Evolutionary conservation across 768 basidiomycete species (phyloP), one percentile per base, ranked within the genome.

Genomic region (Lactarius hatsudake): DNA sequence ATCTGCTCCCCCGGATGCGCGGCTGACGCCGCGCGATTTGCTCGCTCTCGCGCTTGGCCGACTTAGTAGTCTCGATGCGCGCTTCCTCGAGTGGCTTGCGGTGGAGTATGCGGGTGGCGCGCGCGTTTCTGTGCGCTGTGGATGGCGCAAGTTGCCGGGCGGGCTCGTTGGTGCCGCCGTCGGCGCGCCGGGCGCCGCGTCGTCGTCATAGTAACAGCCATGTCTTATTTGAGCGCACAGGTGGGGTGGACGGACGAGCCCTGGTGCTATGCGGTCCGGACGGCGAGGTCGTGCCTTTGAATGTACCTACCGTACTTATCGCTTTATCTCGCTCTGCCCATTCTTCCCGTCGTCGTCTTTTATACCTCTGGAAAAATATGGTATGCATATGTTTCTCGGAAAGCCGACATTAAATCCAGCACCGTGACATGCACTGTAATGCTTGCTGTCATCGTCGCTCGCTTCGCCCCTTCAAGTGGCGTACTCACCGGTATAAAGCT

Each of bases 31-130:
- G 42, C 73, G 72, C 23, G 74, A 67, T 43, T 74, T 83, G 51
- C 85, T 81, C 71, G 79, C 84, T 15, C 87, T 94, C 57, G 90
- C 90, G 73, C 82, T 94, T 0, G 88, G 90, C 1, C 87, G 90
- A 7, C 76, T 91, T 66, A 94, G 91, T 72, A 77, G 80, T 6
- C 73, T 87, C 54, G 92, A 94, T 68, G 86, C 82, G 20, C 80
- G 79, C 54, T 93, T 92, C 73, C 76, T 93, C 38, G 90, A 91
- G 74, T 93, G 90, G 90, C 78, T 94, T 20, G 84, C 81, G 1
- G 81, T 81, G 60, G 88, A 90, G 75, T 90, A 90, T 4, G 80
- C 80, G 3, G 81, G 82, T 0, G 68, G 71, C 9, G 73, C 71
- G 60, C 36, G 32, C 18, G 74, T 82, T 34, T 73, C 77, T 38